phyloP scores from a whole-genome alignment of 306 rosid species.

The Corylus heterophylla region DNA sequence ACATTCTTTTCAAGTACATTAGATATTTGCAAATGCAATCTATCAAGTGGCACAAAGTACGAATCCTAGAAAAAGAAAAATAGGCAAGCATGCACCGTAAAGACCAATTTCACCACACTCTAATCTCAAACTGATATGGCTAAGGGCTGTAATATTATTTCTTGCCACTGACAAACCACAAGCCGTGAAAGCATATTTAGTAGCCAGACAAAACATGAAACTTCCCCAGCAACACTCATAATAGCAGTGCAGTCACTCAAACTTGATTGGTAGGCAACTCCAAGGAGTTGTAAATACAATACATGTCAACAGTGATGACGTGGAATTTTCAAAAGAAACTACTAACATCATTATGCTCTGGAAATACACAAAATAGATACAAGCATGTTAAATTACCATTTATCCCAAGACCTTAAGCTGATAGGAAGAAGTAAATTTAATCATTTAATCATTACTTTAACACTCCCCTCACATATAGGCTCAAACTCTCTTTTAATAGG shows the following conservation, averaged over 20 bases:
- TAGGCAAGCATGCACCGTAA: slow-evolving; percentile 4
- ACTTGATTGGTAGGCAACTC: slow-evolving; percentile 6
- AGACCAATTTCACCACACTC: not conserved
- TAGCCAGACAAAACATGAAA: slow-evolving; percentile 1
- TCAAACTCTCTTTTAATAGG: too few relatives aligned
- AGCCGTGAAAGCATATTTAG: slow-evolving; percentile 1
- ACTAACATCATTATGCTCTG: not conserved
- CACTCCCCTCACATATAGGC: too few relatives aligned
- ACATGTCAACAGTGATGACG: not conserved
- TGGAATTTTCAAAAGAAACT: slow-evolving; percentile 1
- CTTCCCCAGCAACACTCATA: not conserved
- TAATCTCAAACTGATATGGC: not conserved
- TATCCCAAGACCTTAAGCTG: too few relatives aligned
- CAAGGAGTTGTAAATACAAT: slow-evolving; percentile 3
- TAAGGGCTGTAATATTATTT: not conserved
- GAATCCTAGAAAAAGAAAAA: not conserved
- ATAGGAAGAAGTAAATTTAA: too few relatives aligned
- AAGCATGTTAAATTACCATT: too few relatives aligned
- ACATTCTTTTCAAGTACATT: not conserved
- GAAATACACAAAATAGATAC: not conserved
- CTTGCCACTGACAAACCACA: not conserved
- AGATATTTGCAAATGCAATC: not conserved
- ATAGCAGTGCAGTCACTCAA: slow-evolving; percentile 5
- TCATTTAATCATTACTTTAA: too few relatives aligned
- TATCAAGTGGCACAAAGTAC: not conserved